phyloP scores from a whole-genome alignment of 2,329 filamentous ascomycete genomes.

The Pezicula radicicola region DNA sequence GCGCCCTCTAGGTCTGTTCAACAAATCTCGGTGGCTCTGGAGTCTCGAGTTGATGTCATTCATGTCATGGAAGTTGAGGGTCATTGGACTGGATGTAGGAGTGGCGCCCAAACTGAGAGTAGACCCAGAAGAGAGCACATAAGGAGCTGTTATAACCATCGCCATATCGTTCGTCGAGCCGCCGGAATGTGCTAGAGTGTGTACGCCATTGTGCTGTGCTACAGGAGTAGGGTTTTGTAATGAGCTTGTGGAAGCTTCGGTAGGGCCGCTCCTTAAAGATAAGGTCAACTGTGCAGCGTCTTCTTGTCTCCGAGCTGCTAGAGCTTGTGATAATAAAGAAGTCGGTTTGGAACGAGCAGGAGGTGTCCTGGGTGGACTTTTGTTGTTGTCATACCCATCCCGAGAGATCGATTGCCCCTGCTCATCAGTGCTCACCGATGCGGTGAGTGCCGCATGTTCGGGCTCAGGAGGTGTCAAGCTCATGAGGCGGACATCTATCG shows the following conservation, averaged over 20 bases:
- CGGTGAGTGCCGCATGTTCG: conserved; percentile 29
- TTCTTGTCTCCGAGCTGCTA: conserved; percentile 16
- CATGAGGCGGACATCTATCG: conserved; percentile 33
- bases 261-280: background rate
- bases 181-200: conserved; percentile 1
- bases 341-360: conserved; percentile 15
- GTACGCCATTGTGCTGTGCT: conserved; percentile 15
- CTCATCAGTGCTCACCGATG: conserved; percentile 20
- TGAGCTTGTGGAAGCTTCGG: conserved; percentile 1
- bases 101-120: conserved; percentile 12
- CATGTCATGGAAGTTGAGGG: conserved; percentile 17
- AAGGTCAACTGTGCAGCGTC: conserved; percentile 6
- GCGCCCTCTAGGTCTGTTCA: conserved; percentile 25
- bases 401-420: conserved; percentile 17
- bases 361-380: conserved; percentile 15
- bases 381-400: conserved; percentile 17
- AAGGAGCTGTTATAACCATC: conserved; percentile 6
- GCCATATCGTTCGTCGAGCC: conserved; percentile 11
- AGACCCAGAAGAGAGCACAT: conserved; percentile 5
- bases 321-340: conserved; percentile 26
- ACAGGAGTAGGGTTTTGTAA: background rate
- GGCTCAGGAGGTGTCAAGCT: conserved; percentile 27
- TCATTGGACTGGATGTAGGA: conserved; percentile 8
- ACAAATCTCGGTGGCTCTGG: conserved; percentile 31
- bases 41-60: conserved; percentile 35